Evolutionary conservation across 2,329 filamentous ascomycete species (phyloP), one percentile per base, ranked within the genome.

Genomic region (Cordyceps javanica): DNA sequence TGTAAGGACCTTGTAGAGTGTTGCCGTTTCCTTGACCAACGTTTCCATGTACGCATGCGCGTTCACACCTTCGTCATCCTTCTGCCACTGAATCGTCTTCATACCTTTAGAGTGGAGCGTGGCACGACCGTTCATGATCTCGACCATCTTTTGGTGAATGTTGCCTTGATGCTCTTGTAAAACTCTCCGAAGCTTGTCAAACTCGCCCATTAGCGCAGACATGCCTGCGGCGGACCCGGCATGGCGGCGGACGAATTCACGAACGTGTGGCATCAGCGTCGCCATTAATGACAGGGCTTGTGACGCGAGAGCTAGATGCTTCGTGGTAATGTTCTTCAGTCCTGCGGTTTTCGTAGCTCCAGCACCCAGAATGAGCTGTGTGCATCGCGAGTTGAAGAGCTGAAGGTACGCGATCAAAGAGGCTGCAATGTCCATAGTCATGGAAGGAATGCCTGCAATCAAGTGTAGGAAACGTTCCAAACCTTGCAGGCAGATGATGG

Each of bases 281-380:
- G 92, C 89, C 46, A 96, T 85, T 69, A 99, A 97, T 45, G 88
- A 88, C 21, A 97, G 75, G 0, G 92, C 89, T 70, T 97, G 93
- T 0, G 89, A 92, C 2, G 94, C 92, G 19, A 97, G 83, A 0
- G 94, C 92, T 2, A 99, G 82, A 72, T 99, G 93, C 66, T 94
- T 94, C 0, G 94, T 96, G 0, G 90, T 96, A 69, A 99, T 99
- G 67, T 97, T 97, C 70, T 91, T 96, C 21, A 99, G 77, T 0
- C 93, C 93, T 1, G 92, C 94, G 25, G 89, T 91, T 36, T 85
- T 81, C 5, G 90, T 97, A 4, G 94, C 94, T 5, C 94, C 94
- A 1, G 94, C 94, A 1, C 94, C 94, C 7, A 99, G 85, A 62
- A 99, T 97, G 59, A 99, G 82, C 69, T 99, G 94, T n/a, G 89